A percentile compares a stretch with the other conserved stretches of the same genome.
Evolutionary conservation across 331 rosid species (phyloP).

Genomic region (Malus hybrid): DNA sequence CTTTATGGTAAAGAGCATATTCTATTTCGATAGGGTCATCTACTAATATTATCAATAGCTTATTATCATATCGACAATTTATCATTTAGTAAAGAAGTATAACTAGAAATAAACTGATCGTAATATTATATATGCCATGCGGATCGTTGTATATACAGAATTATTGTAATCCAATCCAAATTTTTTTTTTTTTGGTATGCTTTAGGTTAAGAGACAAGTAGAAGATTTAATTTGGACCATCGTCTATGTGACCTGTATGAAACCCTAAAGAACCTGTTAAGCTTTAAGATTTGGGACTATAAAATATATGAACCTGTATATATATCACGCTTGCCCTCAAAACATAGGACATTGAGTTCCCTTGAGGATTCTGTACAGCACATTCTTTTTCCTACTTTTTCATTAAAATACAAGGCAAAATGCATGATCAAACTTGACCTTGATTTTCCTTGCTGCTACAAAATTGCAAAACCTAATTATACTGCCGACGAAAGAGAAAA

Average conservation of each 20-base stretch:
- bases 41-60: no score
- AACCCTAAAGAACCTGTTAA: not conserved
- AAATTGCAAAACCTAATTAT: not conserved
- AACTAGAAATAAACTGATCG: no score
- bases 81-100: no score
- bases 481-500: constrained; percentile 2
- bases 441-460: not conserved
- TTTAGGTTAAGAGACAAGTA: not conserved
- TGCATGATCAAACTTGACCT: constrained; percentile 1
- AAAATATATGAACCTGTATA: not conserved
- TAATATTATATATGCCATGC: not conserved
- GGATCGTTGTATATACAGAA: not conserved
- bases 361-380: constrained; percentile 6
- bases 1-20: not conserved
- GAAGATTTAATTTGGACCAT: not conserved
- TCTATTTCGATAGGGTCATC: no score
- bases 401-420: constrained; percentile 1
- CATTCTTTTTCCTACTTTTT: not conserved
- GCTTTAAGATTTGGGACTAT: not conserved
- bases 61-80: not conserved
- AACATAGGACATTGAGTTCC: constrained; percentile 15
- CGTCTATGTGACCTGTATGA: not conserved
- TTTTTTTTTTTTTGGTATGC: not conserved
- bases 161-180: not conserved
- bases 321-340: constrained; percentile 7